Conservation (phyloP, 2,329 filamentous ascomycete genomes). For the Eutypella sp. region DNA sequence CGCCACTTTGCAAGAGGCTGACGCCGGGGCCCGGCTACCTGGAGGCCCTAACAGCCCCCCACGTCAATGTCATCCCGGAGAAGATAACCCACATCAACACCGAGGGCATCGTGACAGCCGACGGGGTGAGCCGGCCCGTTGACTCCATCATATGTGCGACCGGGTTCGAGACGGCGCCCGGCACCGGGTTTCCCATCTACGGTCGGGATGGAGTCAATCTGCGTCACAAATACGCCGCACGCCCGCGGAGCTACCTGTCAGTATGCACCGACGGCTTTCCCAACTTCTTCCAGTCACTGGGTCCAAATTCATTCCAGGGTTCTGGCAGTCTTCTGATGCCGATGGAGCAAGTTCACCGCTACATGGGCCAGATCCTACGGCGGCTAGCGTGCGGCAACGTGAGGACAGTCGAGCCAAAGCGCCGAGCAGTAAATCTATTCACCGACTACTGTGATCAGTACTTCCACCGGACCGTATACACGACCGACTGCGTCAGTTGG, state of each 20-base stretch:
- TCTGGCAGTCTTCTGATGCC: background rate
- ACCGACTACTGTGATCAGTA: background rate
- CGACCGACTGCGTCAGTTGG: background rate
- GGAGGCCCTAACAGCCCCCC: background rate
- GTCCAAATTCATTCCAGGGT: background rate
- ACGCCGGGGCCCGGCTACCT: background rate
- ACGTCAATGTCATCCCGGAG: background rate
- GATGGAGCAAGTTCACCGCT: background rate
- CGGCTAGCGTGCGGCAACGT: background rate
- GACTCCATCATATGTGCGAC: background rate
- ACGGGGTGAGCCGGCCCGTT: background rate
- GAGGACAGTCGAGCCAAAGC: background rate
- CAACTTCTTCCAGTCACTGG: background rate
- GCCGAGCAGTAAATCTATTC: background rate
- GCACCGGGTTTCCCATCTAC: background rate
- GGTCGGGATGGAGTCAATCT: background rate
- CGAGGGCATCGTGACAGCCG: background rate
- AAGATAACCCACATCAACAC: background rate
- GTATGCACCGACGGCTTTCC: background rate
- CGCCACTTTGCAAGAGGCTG: background rate
- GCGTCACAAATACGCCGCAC: background rate
- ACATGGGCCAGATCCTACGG: background rate
- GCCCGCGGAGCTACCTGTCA: background rate
- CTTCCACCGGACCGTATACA: background rate
- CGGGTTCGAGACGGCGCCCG: background rate